Conservation (phyloP, 352 stramenopile genomes). For the Peronospora destructor region DNA sequence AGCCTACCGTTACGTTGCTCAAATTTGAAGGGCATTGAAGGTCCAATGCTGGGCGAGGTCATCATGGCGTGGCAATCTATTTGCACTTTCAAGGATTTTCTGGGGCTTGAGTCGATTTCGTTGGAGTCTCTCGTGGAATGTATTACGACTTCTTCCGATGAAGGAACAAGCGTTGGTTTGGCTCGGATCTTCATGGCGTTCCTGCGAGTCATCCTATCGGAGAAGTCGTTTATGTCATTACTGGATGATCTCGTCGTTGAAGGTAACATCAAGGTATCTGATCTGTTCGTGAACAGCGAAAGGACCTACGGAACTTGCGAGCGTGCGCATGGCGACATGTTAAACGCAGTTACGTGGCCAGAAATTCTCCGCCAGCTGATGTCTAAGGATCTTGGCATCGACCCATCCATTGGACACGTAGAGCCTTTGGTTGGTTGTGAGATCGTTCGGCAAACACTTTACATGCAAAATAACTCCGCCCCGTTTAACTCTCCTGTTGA, state of each 20-base stretch:
- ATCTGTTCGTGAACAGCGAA: conserved; percentile 66
- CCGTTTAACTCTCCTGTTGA: conserved; percentile 85
- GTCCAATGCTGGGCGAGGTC: conserved; percentile 58
- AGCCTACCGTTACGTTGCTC: conserved; percentile 34
- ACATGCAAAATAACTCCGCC: conserved; percentile 71
- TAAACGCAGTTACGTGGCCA: conserved; percentile 80
- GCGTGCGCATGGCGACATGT: conserved; percentile 53
- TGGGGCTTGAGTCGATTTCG: conserved; percentile 51
- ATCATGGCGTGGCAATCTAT: conserved; percentile 80
- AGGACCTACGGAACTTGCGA: conserved; percentile 73
- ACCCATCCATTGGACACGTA: conserved; percentile 61
- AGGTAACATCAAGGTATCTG: conserved; percentile 73
- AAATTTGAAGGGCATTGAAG: conserved; percentile 45
- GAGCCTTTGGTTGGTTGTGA: conserved; percentile 74
- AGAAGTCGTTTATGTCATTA: conserved; percentile 73
- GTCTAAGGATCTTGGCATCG: conserved; percentile 71
- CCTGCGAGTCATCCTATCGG: conserved; percentile 55
- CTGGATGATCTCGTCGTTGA: conserved; percentile 75
- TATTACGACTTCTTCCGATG: conserved; percentile 39
- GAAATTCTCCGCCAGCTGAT: conserved; percentile 79
- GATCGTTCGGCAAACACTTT: conserved; percentile 74
- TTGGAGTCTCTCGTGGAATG: conserved; percentile 53
- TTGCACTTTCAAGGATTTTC: conserved; percentile 63
- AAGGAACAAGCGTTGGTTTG: conserved; percentile 41
- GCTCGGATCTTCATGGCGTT: conserved; percentile 71